phyloP scores from a whole-genome alignment of 2,329 filamentous ascomycete species.

The Aspergillus phoenicis region DNA sequence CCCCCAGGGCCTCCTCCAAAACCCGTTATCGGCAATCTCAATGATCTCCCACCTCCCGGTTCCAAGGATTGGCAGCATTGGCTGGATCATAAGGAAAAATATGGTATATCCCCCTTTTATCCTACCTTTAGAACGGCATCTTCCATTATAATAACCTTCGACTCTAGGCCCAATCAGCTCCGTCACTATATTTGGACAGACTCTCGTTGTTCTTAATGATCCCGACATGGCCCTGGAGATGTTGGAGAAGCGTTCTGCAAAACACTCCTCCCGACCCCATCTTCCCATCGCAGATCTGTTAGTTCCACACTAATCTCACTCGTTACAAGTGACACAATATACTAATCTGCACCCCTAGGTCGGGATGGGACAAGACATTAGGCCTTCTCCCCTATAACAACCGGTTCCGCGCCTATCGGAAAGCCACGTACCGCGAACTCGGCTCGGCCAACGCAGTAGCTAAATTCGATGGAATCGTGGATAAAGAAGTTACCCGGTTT shows the following conservation, averaged over 20 bases:
- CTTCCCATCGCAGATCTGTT: constrained; percentile 36
- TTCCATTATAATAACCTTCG: not conserved
- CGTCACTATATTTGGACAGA: constrained; percentile 35
- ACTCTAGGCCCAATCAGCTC: constrained; percentile 37
- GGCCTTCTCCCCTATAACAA: constrained; percentile 39
- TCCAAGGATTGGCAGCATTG: constrained; percentile 44
- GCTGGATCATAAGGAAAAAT: constrained; percentile 44
- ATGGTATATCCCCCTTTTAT: constrained; percentile 24
- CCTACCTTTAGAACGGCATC: no score
- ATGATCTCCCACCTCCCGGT: constrained; percentile 47
- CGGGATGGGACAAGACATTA: constrained; percentile 44
- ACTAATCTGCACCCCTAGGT: constrained; percentile 13
- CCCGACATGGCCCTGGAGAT: constrained; percentile 32
- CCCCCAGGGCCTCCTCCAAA: constrained; percentile 54
- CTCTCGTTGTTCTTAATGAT: constrained; percentile 39
- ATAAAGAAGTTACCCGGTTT: constrained; percentile 48
- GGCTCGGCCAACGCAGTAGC: constrained; percentile 46
- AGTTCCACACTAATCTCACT: not conserved
- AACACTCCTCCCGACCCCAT: constrained; percentile 31
- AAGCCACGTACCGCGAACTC: constrained; percentile 47
- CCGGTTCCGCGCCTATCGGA: constrained; percentile 47
- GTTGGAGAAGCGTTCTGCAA: constrained; percentile 34
- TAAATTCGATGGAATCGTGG: constrained; percentile 46
- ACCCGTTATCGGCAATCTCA: constrained; percentile 53
- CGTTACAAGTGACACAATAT: no score